Evolutionary conservation across 179 eudicot genomes (phyloP), one percentile per base, ranked within the genome.

Genomic region (Vitellaria paradoxa): DNA sequence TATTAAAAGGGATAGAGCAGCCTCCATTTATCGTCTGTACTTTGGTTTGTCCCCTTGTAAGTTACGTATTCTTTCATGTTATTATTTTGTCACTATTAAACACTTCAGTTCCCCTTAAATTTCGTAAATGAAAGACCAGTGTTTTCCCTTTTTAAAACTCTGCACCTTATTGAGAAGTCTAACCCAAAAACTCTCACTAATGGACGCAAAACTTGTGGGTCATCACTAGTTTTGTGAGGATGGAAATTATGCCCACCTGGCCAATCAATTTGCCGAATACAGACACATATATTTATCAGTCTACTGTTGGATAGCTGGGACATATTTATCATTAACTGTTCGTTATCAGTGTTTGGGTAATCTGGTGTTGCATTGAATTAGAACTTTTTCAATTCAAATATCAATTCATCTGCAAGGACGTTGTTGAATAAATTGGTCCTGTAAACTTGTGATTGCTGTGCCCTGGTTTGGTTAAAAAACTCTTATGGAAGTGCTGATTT

Each of bases 41-140:
- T 90, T 85, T 82, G 94, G 92, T 55, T 82, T 85, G 73, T 84
- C 87, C 55, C 94, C 94, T 71, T 90, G 94, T 90, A 83, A 88
- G 91, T 81, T 74, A 26, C 65, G 42, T 61, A 17, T 63, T 59
- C 60, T 77, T 60, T 65, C 20, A 15, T 52, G 26, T 11, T 7
- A 7, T 74, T 78, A 10, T 20, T 47, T 37, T 50, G 67, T 45
- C 50, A 15, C 61, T 74, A 65, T 60, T 50, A 37, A 30, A 24
- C 70, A 68, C 40, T 42, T 42, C 49, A 12, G 67, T 42, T 50
- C 9, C 62, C 52, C n/a, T 30, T 30, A 6, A 52, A 57, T 68
- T 68, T 15, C 7, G 42, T 20, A 1, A 46, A 68, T 68, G 52
- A 17, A 45, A 49, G 24, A 12, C 49, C 42, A 9, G 10, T n/a